Evolutionary conservation across 2,329 filamentous ascomycete genomes (phyloP).

Genomic region (Arachnopeziza araneosa): DNA sequence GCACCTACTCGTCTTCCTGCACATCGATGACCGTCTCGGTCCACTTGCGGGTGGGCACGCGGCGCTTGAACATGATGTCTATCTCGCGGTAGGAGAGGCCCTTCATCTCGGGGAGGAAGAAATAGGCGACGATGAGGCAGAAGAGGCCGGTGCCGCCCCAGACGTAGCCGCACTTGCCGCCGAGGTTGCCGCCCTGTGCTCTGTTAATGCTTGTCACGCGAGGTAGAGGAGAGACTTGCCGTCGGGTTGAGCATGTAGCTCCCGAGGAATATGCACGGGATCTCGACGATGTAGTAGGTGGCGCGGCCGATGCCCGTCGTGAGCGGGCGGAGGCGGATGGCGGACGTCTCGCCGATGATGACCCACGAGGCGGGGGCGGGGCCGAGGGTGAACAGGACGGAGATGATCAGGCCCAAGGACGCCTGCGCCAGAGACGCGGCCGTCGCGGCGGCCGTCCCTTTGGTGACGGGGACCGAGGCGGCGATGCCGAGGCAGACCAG

Average conservation of each 20-base stretch:
- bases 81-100: slow-evolving; percentile 44
- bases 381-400: slow-evolving; percentile 57
- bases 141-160: slow-evolving; percentile 53
- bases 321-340: slow-evolving; percentile 58
- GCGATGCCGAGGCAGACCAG: slow-evolving; percentile 55
- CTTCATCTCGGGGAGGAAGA: slow-evolving; percentile 56
- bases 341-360: slow-evolving; percentile 62
- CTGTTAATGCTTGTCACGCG: background rate
- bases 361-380: slow-evolving; percentile 60
- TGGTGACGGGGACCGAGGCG: slow-evolving; percentile 41
- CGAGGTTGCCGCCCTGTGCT: slow-evolving; percentile 36
- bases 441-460: slow-evolving; percentile 25
- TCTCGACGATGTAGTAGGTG: slow-evolving; percentile 58
- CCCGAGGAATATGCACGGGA: slow-evolving; percentile 59
- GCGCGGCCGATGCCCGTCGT: slow-evolving; percentile 61
- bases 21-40: slow-evolving; percentile 51
- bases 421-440: slow-evolving; percentile 47
- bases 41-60: slow-evolving; percentile 35
- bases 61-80: slow-evolving; percentile 41
- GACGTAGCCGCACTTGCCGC: slow-evolving; percentile 53
- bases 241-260: slow-evolving; percentile 56
- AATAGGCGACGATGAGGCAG: slow-evolving; percentile 44
- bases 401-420: slow-evolving; percentile 58
- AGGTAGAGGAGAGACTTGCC: slow-evolving; percentile 1
- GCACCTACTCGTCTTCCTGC: slow-evolving; percentile 53